These are phyloP conservation scores for Yamadazyma olivae DNA, from an alignment of 805 yeast genomes.

Conservation along the genomic window DNA sequence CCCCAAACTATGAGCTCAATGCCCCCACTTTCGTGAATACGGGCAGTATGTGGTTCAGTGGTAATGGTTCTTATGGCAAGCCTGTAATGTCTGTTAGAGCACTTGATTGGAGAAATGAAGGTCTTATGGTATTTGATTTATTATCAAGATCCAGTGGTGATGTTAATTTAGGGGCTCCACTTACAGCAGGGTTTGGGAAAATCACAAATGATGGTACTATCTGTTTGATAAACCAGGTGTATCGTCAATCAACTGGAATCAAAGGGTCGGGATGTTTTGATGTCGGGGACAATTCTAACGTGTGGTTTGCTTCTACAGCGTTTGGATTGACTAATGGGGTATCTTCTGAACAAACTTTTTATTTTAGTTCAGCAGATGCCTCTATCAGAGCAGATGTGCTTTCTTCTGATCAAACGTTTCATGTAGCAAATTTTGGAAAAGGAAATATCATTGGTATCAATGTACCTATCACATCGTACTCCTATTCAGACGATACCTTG, in stretches of 20 bases:
- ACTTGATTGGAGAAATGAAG: slow-evolving; percentile 11
- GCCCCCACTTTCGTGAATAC: slow-evolving; percentile 12
- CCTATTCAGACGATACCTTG: slow-evolving; percentile 3
- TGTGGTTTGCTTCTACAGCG: slow-evolving; percentile 5
- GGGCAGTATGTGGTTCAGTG: slow-evolving; percentile 16
- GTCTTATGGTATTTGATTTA: slow-evolving; percentile 13
- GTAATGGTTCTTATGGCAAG: slow-evolving; percentile 8
- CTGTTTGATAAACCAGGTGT: slow-evolving; percentile 20
- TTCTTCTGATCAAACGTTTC: slow-evolving; percentile 11
- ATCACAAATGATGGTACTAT: slow-evolving; percentile 20
- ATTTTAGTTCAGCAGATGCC: slow-evolving; percentile 15
- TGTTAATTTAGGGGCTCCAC: slow-evolving; percentile 13
- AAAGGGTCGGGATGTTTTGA: slow-evolving; percentile 20
- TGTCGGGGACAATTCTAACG: slow-evolving; percentile 10
- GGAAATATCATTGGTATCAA: slow-evolving; percentile 16
- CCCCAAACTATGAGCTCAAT: slow-evolving; percentile 12
- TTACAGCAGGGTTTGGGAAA: slow-evolving; percentile 10
- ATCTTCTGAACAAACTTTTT: slow-evolving; percentile 15
- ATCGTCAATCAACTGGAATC: slow-evolving; percentile 13
- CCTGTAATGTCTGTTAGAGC: slow-evolving; percentile 12
- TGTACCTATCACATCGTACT: not conserved
- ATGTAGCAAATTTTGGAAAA: slow-evolving; percentile 18
- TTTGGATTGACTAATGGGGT: slow-evolving; percentile 6
- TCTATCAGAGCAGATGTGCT: slow-evolving; percentile 14
- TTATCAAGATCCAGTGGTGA: slow-evolving; percentile 7